Evolutionary conservation across 2,329 filamentous ascomycete species (phyloP).

Genomic region (Hypocreales sp.): DNA sequence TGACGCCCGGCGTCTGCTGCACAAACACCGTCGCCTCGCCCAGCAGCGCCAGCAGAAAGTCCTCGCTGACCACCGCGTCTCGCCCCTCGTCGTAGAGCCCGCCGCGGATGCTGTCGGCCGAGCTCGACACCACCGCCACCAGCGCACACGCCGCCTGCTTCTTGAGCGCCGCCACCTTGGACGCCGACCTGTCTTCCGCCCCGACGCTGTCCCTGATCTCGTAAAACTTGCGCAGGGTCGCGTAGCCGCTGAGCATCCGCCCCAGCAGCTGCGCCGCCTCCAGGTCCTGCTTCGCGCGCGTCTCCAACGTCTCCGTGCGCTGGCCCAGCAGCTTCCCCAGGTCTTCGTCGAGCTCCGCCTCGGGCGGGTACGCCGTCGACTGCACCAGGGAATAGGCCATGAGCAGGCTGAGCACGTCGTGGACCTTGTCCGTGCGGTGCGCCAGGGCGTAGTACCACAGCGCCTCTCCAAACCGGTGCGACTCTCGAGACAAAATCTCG

Average conservation of each 20-base stretch:
- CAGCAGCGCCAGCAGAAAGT: constrained; percentile 69
- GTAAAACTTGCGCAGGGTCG: constrained; percentile 80
- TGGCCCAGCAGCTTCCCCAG: constrained; percentile 55
- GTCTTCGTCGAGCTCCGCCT: constrained; percentile 55
- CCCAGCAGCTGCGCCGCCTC: constrained; percentile 74
- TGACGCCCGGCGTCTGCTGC: constrained; percentile 34
- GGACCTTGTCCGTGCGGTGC: constrained; percentile 63
- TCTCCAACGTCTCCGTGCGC: constrained; percentile 55
- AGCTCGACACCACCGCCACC: constrained; percentile 69
- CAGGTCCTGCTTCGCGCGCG: constrained; percentile 58
- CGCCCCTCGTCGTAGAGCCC: constrained; percentile 72
- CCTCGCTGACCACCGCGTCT: constrained; percentile 74
- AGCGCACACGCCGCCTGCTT: constrained; percentile 58
- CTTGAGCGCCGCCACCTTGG: constrained; percentile 41
- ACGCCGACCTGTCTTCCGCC: constrained; percentile 11
- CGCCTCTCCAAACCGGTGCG: constrained; percentile 69
- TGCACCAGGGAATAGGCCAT: constrained; percentile 79
- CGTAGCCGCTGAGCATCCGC: constrained; percentile 80
- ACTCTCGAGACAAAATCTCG: constrained; percentile 55
- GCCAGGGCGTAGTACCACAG: constrained; percentile 85
- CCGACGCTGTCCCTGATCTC: constrained; percentile 53
- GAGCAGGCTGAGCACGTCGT: constrained; percentile 71
- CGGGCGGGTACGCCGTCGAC: constrained; percentile 63
- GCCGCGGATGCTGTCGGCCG: constrained; percentile 80
- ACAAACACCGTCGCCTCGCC: constrained; percentile 73